Evolutionary conservation across 2,329 filamentous ascomycete species (phyloP), one percentile per base, ranked within the genome.

Genomic region (Cercospora janseana): DNA sequence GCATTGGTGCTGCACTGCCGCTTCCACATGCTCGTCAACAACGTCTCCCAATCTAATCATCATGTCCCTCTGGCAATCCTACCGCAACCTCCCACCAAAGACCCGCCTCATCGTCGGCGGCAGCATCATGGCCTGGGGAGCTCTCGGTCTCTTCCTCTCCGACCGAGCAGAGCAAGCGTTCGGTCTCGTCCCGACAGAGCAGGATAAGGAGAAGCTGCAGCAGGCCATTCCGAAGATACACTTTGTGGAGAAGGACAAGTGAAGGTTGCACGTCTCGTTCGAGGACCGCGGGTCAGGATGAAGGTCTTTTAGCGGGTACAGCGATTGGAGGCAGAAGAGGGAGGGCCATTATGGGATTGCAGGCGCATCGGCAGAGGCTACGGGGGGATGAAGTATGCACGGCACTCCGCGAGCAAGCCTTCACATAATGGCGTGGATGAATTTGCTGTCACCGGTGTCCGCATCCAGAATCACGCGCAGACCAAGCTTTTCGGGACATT

Each of bases 111-210:
- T 84, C 40, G 77, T 95, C 56, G 91, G 91, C 60, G 67, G 82
- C 41, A 86, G 83, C 60, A 71, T 95, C 58, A 81, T 95, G 64
- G 80, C 80, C 26, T 95, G 89, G 81, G 88, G 88, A 10, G 72
- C 75, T 31, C 72, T 82, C 31, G 91, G 88, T 12, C 76, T 93
- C n/a, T 84, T 85, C 65, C 65, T 87, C 13, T 82, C 86, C 4
- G 86, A 92, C 64, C 76, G 77, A 50, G 82, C 85, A 12, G 90
- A 92, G 70, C 79, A 86, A 65, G 82, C 78, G 32, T 78, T 91
- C 54, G 87, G 86, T 5, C 79, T 88, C 68, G 82, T 79, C 29
- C 81, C 90, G 1, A 85, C 82, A 1, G 82, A 88, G 55, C 75
- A 86, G 63, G 89, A 95, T 65, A 84, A 82, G 66, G 80, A 82